These are phyloP conservation scores for Rosa persica DNA, from an alignment of 306 rosid genomes.

Conservation along the genomic window DNA sequence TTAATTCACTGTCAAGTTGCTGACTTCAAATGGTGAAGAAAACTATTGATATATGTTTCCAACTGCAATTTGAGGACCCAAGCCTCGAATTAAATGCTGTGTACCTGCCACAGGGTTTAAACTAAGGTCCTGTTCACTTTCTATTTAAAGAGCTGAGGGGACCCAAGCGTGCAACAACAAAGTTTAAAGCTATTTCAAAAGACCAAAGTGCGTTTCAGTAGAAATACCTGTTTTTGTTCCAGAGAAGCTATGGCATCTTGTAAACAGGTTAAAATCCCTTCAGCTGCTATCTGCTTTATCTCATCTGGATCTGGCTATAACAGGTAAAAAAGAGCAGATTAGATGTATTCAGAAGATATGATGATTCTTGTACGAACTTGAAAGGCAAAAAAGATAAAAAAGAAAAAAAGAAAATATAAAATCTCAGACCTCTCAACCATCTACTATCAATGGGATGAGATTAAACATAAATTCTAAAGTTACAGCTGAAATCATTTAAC, in stretches of 20 bases:
- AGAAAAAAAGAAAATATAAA: neutral
- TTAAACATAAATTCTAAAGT: neutral
- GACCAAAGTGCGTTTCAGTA: slow-evolving; percentile 18
- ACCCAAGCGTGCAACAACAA: neutral
- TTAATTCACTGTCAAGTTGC: neutral
- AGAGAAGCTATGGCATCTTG: slow-evolving; percentile 80
- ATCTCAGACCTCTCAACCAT: slow-evolving; percentile 22
- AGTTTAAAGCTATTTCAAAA: neutral
- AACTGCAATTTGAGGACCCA: slow-evolving; percentile 1
- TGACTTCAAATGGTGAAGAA: slow-evolving; percentile 9
- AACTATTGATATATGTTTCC: neutral
- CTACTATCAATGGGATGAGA: slow-evolving; percentile 6
- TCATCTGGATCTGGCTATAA: slow-evolving; percentile 83
- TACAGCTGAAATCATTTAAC: neutral
- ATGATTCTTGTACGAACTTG: slow-evolving; percentile 19
- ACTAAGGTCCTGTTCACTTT: neutral
- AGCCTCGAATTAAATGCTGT: neutral
- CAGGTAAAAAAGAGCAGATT: slow-evolving; percentile 19
- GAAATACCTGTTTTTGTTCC: slow-evolving; percentile 69
- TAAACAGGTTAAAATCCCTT: slow-evolving; percentile 88
- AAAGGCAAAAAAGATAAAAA: slow-evolving; percentile 21
- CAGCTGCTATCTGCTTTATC: slow-evolving; percentile 77
- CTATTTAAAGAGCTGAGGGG: neutral
- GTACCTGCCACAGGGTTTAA: neutral
- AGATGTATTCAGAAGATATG: slow-evolving; percentile 14